A percentile compares a stretch with the other conserved stretches of the same genome.
These are phyloP conservation scores for Linnemannia schmuckeri DNA, from an alignment of 192 early-diverging fungal species.

Conservation along the genomic window DNA sequence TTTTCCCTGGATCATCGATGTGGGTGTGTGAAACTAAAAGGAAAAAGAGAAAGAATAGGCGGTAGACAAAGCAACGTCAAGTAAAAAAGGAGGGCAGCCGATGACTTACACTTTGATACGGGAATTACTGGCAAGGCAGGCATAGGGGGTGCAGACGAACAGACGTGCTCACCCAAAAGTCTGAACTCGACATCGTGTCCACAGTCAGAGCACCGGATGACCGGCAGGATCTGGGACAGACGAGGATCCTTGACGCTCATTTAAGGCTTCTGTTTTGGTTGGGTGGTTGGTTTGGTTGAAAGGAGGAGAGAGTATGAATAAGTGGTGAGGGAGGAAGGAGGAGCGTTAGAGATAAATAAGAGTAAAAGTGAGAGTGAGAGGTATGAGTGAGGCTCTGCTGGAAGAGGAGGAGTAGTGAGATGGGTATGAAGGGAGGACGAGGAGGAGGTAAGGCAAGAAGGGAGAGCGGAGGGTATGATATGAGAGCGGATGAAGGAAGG, in stretches of 20 bases:
- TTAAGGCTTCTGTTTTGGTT: background rate
- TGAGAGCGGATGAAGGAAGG: slow-evolving; percentile 4
- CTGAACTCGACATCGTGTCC: slow-evolving; percentile 67
- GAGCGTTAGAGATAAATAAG: background rate
- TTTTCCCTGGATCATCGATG: slow-evolving; percentile 6
- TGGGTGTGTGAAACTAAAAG: background rate
- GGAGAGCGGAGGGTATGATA: background rate
- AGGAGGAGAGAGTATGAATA: background rate
- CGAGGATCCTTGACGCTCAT: slow-evolving; percentile 58
- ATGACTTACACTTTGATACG: slow-evolving; percentile 28
- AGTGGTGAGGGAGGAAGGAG: background rate
- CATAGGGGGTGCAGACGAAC: slow-evolving; percentile 63
- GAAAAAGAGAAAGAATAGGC: background rate
- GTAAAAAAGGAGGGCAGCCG: background rate
- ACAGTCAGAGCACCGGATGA: slow-evolving; percentile 72
- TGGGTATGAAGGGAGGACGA: background rate
- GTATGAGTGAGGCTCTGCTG: background rate
- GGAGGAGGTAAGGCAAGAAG: background rate
- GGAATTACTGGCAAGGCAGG: slow-evolving; percentile 58
- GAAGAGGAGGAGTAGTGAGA: background rate
- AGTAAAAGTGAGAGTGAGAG: background rate
- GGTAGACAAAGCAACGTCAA: background rate
- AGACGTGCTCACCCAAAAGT: slow-evolving; percentile 64
- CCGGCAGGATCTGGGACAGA: slow-evolving; percentile 67
- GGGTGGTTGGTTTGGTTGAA: background rate